Evolutionary conservation across 495 filamentous ascomycete species (phyloP), one percentile per base, ranked within the genome.

Genomic region (Xylaria sp.): DNA sequence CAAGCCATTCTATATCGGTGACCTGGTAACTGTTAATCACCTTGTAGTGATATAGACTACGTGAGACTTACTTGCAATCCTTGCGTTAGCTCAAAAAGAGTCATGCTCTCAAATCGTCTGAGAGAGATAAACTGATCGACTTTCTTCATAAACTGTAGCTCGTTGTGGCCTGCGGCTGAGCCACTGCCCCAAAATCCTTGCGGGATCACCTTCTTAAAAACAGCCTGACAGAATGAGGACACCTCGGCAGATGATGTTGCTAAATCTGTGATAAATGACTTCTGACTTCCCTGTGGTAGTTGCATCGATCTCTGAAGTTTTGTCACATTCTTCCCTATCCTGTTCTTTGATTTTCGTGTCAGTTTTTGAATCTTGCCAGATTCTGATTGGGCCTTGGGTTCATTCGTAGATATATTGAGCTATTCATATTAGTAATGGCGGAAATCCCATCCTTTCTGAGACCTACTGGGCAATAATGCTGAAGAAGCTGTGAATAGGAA

Each of bases 201-300:
- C 1, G 96, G 95, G 40, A 99, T 86, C n/a, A 97, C 80, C 52
- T 87, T 92, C 14, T 82, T 82, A 6, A 98, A 74, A 4, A 92
- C 90, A 9, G 93, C 90, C 65, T 92, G 90, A 76, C 94, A 97
- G 76, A 97, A 98, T 4, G 95, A 92, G 6, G 96, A 97, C 14
- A 98, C 90, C 26, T 88, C 85, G 0, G 92, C 82, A 5, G 83
- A 69, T 2, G 93, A 87, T 7, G 90, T 94, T 3, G 94, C 92
- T 71, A 93, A 84, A 44, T 93, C 91, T 21, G 89, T 88, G 40
- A 97, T 83, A 3, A 80, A 79, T 0, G 67, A 62, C 9, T 44
- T 48, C 21, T 52, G 44, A n/a, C 63, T 70, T 11, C 48, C 65
- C 14, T 58, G 63, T 17, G 40, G 44, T 19, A 59, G 59, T 31